A percentile compares a stretch with the other conserved stretches of the same genome.
phyloP scores from a whole-genome alignment of 176 grass and related monocot genomes.

The Urochloa ruziziensis region DNA sequence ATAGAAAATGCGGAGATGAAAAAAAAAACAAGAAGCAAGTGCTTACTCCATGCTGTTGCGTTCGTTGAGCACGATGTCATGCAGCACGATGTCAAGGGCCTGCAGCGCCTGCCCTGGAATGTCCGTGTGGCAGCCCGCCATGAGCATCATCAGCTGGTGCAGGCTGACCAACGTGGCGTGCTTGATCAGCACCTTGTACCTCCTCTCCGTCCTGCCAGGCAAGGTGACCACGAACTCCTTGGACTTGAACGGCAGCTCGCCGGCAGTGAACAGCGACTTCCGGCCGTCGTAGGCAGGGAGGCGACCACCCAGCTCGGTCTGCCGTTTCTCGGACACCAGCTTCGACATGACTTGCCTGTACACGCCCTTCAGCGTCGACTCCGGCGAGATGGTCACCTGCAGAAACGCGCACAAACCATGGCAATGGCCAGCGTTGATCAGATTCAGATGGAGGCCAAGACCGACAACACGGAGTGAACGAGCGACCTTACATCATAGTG shows the following conservation, averaged over 20 bases:
- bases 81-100: slow-evolving; percentile 56
- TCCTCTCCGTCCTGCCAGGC: slow-evolving; percentile 32
- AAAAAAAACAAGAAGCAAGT: background rate
- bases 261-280: slow-evolving; percentile 60
- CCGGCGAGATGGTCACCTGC: slow-evolving; percentile 58
- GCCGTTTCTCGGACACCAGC: slow-evolving; percentile 35
- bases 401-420: too few species aligned
- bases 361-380: background rate
- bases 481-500: slow-evolving; percentile 51
- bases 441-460: background rate
- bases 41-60: slow-evolving; percentile 24
- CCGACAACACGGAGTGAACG: background rate
- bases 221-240: slow-evolving; percentile 44
- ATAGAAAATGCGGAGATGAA: background rate
- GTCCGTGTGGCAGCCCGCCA: slow-evolving; percentile 30
- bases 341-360: slow-evolving; percentile 43
- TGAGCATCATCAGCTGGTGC: slow-evolving; percentile 41
- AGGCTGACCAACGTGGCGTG: slow-evolving; percentile 31
- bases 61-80: slow-evolving; percentile 39
- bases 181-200: slow-evolving; percentile 52
- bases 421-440: background rate
- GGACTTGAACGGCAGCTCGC: slow-evolving; percentile 37
- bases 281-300: slow-evolving; percentile 59
- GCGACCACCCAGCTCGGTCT: slow-evolving; percentile 33
- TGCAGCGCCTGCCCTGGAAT: slow-evolving; percentile 46